A percentile compares a stretch with the other conserved stretches of the same genome.
Conservation (phyloP, 306 rosid genomes). For the Pachyrhizus erosus region DNA sequence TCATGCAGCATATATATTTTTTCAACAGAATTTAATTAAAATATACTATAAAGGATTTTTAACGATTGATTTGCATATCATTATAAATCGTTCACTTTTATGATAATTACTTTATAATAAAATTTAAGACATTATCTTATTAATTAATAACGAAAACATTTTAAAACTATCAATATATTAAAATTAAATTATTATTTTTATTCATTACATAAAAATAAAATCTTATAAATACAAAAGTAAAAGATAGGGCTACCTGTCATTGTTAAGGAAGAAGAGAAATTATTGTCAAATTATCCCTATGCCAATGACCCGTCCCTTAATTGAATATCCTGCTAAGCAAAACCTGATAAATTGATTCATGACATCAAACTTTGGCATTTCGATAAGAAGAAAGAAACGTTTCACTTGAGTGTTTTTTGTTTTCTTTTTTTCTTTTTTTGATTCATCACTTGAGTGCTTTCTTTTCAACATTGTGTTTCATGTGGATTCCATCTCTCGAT, state of each 20-base stretch:
- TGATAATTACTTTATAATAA: too few relatives aligned
- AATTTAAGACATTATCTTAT: not conserved
- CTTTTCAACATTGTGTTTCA: slow-evolving; percentile 9
- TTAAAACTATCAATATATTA: not conserved
- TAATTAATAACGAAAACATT: not conserved
- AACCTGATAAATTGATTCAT: not conserved
- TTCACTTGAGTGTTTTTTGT: too few relatives aligned
- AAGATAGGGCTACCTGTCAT: not conserved
- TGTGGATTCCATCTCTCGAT: slow-evolving; percentile 50
- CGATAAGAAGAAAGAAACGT: not conserved
- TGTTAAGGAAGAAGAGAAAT: not conserved
- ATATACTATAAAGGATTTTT: too few relatives aligned
- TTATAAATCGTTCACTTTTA: too few relatives aligned
- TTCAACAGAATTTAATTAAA: too few relatives aligned
- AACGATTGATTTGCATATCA: too few relatives aligned
- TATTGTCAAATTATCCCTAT: not conserved
- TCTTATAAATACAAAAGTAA: not conserved
- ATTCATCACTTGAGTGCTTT: not conserved
- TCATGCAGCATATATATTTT: too few relatives aligned
- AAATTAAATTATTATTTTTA: not conserved
- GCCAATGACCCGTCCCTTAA: too few relatives aligned
- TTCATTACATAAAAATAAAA: not conserved
- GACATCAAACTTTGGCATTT: not conserved
- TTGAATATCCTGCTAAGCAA: not conserved
- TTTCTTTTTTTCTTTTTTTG: too few relatives aligned